These are phyloP conservation scores for Neurospora sp. DNA, from an alignment of 495 filamentous ascomycete species.

Conservation along the genomic window DNA sequence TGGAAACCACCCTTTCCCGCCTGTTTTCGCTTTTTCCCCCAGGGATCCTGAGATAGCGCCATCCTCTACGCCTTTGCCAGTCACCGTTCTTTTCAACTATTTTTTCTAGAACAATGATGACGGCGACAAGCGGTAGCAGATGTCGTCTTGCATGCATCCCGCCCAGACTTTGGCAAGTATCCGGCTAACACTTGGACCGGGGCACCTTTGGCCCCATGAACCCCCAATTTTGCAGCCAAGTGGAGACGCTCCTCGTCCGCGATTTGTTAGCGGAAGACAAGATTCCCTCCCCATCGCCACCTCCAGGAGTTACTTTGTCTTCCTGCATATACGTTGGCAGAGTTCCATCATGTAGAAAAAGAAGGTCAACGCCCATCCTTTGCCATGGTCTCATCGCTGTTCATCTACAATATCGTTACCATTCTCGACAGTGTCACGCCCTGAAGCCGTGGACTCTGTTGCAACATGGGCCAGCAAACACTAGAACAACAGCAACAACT, in stretches of 20 bases:
- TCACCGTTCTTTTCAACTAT: not conserved
- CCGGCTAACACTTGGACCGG: not conserved
- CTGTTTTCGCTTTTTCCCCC: not conserved
- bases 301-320: not conserved
- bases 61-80: not conserved
- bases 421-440: not conserved
- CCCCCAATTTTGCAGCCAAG: not conserved
- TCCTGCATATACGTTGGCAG: not conserved
- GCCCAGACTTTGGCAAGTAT: not conserved
- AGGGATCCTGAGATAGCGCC: not conserved
- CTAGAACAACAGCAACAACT: not conserved
- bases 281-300: not conserved
- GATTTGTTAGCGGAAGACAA: not conserved
- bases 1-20: not conserved
- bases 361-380: not conserved
- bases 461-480: not conserved
- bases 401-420: not conserved
- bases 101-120: not conserved
- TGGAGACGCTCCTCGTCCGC: not conserved
- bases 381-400: not conserved
- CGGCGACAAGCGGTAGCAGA: not conserved
- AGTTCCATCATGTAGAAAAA: not conserved
- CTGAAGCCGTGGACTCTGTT: not conserved
- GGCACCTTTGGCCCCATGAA: not conserved
- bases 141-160: not conserved